Percentiles rank a stretch among this genome's conserved stretches.
Evolutionary conservation across 1,139 yeast species (phyloP).

Genomic region (Pichia sp.): DNA sequence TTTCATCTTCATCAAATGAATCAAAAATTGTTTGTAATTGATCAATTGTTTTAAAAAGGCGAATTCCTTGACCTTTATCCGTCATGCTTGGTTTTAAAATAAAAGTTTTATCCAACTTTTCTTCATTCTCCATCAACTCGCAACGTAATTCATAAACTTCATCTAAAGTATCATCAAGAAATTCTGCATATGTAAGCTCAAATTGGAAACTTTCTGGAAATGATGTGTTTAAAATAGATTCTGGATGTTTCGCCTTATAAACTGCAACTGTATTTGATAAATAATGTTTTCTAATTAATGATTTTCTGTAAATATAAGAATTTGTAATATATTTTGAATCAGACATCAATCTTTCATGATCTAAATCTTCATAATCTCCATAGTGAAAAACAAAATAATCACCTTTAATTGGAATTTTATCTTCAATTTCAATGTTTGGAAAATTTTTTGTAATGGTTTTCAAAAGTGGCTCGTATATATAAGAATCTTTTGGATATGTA

Average conservation of each 20-base stretch:
- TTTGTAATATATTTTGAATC: conserved; percentile 55
- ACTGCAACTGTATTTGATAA: conserved; percentile 73
- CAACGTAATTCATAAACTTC: conserved; percentile 84
- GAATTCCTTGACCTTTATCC: conserved; percentile 92
- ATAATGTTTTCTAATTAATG: conserved; percentile 83
- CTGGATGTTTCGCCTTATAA: conserved; percentile 68
- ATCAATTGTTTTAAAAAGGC: conserved; percentile 69
- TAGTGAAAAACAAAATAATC: conserved; percentile 52
- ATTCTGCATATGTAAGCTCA: conserved; percentile 95
- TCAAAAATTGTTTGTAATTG: conserved; percentile 80
- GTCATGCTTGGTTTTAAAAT: conserved; percentile 95
- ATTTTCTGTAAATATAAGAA: conserved; percentile 81
- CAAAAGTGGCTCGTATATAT: conserved; percentile 50
- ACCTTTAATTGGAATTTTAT: conserved; percentile 16
- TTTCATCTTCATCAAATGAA: conserved; percentile 70
- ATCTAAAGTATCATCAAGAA: conserved; percentile 85
- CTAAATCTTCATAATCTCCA: conserved; percentile 85
- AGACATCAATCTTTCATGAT: conserved; percentile 52
- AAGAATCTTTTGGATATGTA: conserved; percentile 36
- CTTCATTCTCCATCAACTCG: conserved; percentile 56
- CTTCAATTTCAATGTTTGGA: conserved; percentile 20
- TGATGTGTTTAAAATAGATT: conserved; percentile 50
- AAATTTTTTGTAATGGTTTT: conserved; percentile 30
- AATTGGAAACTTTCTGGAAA: conserved; percentile 72
- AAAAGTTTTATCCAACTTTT: conserved; percentile 46